These are phyloP conservation scores for Agarophyton chilense DNA, from an alignment of 23 red algal species.

Conservation along the genomic window DNA sequence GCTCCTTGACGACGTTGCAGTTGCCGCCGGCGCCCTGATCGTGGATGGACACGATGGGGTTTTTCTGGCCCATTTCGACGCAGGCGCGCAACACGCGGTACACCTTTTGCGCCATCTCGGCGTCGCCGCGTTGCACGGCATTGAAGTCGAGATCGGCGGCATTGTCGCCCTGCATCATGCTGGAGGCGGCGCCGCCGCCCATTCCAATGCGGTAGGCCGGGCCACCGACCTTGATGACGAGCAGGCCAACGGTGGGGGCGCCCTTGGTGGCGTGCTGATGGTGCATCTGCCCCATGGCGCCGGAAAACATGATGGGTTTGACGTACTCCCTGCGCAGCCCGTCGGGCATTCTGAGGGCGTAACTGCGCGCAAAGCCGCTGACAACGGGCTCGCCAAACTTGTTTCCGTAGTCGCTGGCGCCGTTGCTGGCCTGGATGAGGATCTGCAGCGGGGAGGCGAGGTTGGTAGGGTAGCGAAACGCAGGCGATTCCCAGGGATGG, in stretches of 20 bases:
- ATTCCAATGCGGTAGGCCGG: constrained; percentile 99
- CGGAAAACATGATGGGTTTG: constrained; percentile 99
- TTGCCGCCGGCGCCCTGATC: constrained; percentile 99
- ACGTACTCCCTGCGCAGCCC: constrained; percentile 89
- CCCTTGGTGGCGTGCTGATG: constrained; percentile 84
- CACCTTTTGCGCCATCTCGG: constrained; percentile 97
- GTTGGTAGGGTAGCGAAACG: constrained; percentile 89
- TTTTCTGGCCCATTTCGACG: constrained; percentile 90
- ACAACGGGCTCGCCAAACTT: constrained; percentile 99
- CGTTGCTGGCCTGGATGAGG: constrained; percentile 88
- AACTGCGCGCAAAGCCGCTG: constrained; percentile 86
- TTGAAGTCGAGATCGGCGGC: constrained; percentile 93
- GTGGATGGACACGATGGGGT: constrained; percentile 96
- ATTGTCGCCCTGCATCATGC: constrained; percentile 99
- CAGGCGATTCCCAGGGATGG: constrained; percentile 76
- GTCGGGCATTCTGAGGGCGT: constrained; percentile 64
- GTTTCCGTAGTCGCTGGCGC: constrained; percentile 99
- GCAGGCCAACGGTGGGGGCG: constrained; percentile 56
- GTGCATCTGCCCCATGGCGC: constrained; percentile 96
- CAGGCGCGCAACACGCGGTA: constrained; percentile 95
- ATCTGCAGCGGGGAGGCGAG: constrained; percentile 88
- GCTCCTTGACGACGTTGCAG: constrained; percentile 99
- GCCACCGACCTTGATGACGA: constrained; percentile 96
- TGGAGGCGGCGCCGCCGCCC: constrained; percentile 99
- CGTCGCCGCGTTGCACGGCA: constrained; percentile 99